These are phyloP conservation scores for Phytophthora tentaculata DNA, from an alignment of 352 stramenopile species.

Conservation along the genomic window DNA sequence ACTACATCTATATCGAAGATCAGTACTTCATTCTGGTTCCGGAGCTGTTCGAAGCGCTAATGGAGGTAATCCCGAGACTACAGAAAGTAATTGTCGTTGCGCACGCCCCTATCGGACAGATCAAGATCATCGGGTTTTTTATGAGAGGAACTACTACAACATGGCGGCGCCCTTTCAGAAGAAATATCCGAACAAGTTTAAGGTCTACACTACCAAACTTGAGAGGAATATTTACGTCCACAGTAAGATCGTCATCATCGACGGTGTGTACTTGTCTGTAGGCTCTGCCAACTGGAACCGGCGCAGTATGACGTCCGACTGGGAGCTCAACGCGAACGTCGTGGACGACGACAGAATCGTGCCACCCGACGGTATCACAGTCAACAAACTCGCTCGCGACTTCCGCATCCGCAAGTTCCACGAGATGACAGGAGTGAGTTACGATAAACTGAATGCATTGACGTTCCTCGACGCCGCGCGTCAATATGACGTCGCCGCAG, in stretches of 20 bases:
- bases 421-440: constrained; percentile 35
- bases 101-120: neutral
- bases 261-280: neutral
- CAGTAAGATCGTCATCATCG: neutral
- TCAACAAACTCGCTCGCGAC: constrained; percentile 26
- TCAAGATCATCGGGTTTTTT: neutral
- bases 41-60: constrained; percentile 45
- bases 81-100: constrained; percentile 59
- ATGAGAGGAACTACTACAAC: constrained; percentile 30
- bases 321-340: constrained; percentile 58
- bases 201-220: constrained; percentile 54
- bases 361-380: constrained; percentile 23
- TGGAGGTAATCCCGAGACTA: constrained; percentile 51
- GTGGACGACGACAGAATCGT: constrained; percentile 48
- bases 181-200: constrained; percentile 51
- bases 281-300: constrained; percentile 58
- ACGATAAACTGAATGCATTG: constrained; percentile 19
- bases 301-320: constrained; percentile 52
- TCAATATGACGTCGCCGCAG: constrained; percentile 26
- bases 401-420: constrained; percentile 49
- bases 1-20: constrained; percentile 42
- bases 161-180: constrained; percentile 44
- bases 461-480: constrained; percentile 27
- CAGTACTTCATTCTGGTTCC: constrained; percentile 52
- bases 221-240: neutral